Evolutionary conservation across 2,329 filamentous ascomycete species (phyloP).

Genomic region (Ascochyta lentis): DNA sequence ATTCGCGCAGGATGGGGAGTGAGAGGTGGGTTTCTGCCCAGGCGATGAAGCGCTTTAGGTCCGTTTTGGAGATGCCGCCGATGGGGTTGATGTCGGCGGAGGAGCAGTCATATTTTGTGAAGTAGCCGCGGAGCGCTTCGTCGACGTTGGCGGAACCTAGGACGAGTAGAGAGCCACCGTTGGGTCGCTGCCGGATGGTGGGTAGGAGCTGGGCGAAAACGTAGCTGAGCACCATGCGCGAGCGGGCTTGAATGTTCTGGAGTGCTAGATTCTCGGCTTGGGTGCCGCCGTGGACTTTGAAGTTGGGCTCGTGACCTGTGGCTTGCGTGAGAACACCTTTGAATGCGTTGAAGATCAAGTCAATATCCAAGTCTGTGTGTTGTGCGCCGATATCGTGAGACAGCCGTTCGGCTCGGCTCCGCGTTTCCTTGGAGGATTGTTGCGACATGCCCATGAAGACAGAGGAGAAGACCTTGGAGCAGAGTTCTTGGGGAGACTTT

Average conservation of each 20-base stretch:
- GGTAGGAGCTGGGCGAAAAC: conserved; percentile 69
- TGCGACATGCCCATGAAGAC: conserved; percentile 37
- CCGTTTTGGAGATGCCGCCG: conserved; percentile 67
- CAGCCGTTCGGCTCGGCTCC: conserved; percentile 69
- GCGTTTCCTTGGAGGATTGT: conserved; percentile 41
- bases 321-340: conserved; percentile 65
- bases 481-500: conserved; percentile 66
- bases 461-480: conserved; percentile 64
- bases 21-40: conserved; percentile 62
- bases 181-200: conserved; percentile 62
- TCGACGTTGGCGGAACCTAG: conserved; percentile 70
- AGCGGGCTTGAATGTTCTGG: conserved; percentile 71
- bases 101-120: conserved; percentile 74
- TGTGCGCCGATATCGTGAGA: conserved; percentile 69
- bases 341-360: conserved; percentile 67
- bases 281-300: conserved; percentile 69
- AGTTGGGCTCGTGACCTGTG: conserved; percentile 66
- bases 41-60: conserved; percentile 74
- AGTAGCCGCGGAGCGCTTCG: conserved; percentile 57
- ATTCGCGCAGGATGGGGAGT: conserved; percentile 69
- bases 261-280: conserved; percentile 68
- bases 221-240: conserved; percentile 71
- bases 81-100: conserved; percentile 63
- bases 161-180: conserved; percentile 67
- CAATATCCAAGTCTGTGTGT: conserved; percentile 73